These are phyloP conservation scores for Pseudogymnoascus sp. DNA, from an alignment of 2,329 filamentous ascomycete species.

Conservation along the genomic window DNA sequence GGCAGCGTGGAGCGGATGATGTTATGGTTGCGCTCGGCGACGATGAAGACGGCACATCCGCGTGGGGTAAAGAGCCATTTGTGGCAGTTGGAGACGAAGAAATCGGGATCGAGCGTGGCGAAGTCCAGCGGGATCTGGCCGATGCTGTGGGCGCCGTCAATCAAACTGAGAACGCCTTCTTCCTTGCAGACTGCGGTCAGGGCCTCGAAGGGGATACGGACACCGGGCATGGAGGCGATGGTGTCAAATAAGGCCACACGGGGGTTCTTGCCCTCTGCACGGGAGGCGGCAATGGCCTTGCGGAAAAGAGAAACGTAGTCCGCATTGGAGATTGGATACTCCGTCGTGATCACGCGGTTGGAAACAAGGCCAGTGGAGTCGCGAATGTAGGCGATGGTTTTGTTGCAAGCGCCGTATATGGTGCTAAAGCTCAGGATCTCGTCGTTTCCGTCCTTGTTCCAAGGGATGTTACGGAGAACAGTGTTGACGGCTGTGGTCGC, in stretches of 20 bases:
- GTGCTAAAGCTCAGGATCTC: constrained; percentile 73
- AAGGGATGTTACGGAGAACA: constrained; percentile 68
- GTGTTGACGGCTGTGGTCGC: constrained; percentile 74
- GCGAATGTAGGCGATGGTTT: constrained; percentile 59
- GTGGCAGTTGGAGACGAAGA: constrained; percentile 80
- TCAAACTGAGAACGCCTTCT: constrained; percentile 60
- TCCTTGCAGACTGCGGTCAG: constrained; percentile 59
- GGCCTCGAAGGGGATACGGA: constrained; percentile 70
- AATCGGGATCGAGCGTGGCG: constrained; percentile 63
- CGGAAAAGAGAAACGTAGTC: constrained; percentile 57
- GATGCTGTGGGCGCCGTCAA: constrained; percentile 81
- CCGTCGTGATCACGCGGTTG: constrained; percentile 49
- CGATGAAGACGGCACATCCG: constrained; percentile 73
- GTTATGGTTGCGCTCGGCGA: constrained; percentile 67
- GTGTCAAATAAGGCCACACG: constrained; percentile 71
- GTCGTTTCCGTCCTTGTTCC: constrained; percentile 53
- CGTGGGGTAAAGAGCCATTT: constrained; percentile 85
- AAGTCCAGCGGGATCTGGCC: constrained; percentile 73
- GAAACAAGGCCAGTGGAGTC: constrained; percentile 29
- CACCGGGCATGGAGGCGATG: constrained; percentile 69
- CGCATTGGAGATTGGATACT: constrained; percentile 64
- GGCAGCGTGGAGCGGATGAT: constrained; percentile 68
- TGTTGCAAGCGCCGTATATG: constrained; percentile 71
- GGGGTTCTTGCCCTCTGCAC: constrained; percentile 52
- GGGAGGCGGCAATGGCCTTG: constrained; percentile 46